Evolutionary conservation across 495 filamentous ascomycete genomes (phyloP).

Genomic region (Cercophora scortea): DNA sequence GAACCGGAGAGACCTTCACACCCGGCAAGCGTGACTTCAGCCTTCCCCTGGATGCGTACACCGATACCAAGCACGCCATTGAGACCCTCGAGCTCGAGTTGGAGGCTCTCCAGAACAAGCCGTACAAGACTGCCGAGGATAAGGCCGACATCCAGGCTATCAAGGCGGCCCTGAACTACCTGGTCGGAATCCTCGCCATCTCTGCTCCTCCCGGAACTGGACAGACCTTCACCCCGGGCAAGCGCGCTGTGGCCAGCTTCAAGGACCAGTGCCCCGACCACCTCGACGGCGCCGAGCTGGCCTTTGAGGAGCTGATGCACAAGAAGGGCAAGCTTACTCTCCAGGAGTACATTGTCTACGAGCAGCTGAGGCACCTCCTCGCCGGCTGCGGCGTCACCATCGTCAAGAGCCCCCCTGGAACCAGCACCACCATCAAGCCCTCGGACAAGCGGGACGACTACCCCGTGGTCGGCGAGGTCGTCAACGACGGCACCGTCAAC

Average conservation of each 20-base stretch:
- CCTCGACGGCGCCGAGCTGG: slow-evolving; percentile 12
- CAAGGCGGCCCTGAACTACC: slow-evolving; percentile 13
- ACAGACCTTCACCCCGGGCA: slow-evolving; percentile 19
- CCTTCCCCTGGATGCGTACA: slow-evolving; percentile 11
- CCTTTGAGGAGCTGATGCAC: slow-evolving; percentile 12
- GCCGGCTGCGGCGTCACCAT: slow-evolving; percentile 30
- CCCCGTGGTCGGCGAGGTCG: background rate
- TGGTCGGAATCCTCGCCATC: slow-evolving; percentile 18
- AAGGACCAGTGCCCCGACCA: slow-evolving; percentile 8
- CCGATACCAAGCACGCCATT: slow-evolving; percentile 19
- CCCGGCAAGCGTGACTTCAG: slow-evolving; percentile 19
- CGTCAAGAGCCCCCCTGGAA: slow-evolving; percentile 26
- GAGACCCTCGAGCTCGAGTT: slow-evolving; percentile 16
- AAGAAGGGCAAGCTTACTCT: slow-evolving; percentile 15
- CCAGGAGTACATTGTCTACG: slow-evolving; percentile 19
- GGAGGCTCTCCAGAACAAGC: slow-evolving; percentile 20
- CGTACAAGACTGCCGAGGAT: slow-evolving; percentile 17
- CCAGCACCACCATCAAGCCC: slow-evolving; percentile 27
- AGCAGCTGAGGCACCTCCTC: slow-evolving; percentile 25
- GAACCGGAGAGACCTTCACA: slow-evolving; percentile 13
- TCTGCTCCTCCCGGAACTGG: slow-evolving; percentile 17
- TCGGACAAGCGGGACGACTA: slow-evolving; percentile 14
- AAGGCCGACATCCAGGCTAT: slow-evolving; percentile 14
- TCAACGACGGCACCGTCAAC: background rate
- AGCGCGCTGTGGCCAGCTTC: slow-evolving; percentile 12